Evolutionary conservation across 495 filamentous ascomycete species (phyloP).

Genomic region (Penicillium silybi): DNA sequence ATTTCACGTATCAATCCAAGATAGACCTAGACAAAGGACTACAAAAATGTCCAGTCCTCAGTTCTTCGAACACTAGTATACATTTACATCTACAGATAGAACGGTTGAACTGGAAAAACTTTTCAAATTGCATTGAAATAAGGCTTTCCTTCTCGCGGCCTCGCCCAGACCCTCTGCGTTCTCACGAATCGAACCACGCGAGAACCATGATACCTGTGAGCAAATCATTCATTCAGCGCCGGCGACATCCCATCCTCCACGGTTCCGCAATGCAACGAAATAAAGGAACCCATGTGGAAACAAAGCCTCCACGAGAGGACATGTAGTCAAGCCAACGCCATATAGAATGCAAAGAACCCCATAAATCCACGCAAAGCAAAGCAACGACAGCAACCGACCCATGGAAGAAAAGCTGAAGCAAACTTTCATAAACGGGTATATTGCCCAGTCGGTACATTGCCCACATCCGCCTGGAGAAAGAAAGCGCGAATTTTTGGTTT

Average conservation of each 20-base stretch:
- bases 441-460: conserved; percentile 1
- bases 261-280: conserved; percentile 38
- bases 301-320: conserved; percentile 38
- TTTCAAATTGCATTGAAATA: conserved; percentile 28
- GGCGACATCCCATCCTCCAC: conserved; percentile 38
- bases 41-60: too few species aligned
- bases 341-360: conserved; percentile 46
- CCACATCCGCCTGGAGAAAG: conserved; percentile 29
- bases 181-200: conserved; percentile 17
- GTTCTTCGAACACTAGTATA: too few species aligned
- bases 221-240: conserved; percentile 31
- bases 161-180: conserved; percentile 12
- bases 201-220: conserved; percentile 20
- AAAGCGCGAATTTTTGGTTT: conserved; percentile 25
- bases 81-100: not conserved
- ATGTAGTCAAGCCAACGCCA: conserved; percentile 49
- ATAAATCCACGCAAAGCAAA: conserved; percentile 15
- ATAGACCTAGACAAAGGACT: too few species aligned
- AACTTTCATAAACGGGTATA: not conserved
- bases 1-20: too few species aligned
- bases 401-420: not conserved
- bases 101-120: conserved; percentile 7
- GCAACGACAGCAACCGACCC: not conserved
- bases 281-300: conserved; percentile 26
- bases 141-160: conserved; percentile 25